Evolutionary conservation across 2,329 filamentous ascomycete species (phyloP).

Genomic region (Ceratocystis papillata): DNA sequence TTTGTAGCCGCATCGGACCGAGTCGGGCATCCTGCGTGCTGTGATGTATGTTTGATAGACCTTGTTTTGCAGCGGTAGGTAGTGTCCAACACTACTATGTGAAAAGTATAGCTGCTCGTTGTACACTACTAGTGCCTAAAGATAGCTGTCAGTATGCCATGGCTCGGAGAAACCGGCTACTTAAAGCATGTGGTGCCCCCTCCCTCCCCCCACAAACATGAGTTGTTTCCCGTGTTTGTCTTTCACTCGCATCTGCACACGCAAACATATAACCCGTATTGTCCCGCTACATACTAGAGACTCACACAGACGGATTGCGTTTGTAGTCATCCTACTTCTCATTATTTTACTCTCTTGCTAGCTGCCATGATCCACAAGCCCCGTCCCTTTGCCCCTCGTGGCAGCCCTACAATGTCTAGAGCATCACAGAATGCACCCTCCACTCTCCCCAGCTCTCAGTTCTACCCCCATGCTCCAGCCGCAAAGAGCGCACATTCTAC

Average conservation of each 20-base stretch:
- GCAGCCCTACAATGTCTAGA: neutral
- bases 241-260: neutral
- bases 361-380: neutral
- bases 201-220: neutral
- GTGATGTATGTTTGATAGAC: neutral
- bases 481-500: neutral
- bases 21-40: conserved; percentile 16
- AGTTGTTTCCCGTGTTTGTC: conserved; percentile 10
- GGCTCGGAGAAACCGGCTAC: neutral
- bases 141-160: too few relatives aligned
- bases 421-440: neutral
- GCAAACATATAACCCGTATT: neutral
- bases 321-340: neutral
- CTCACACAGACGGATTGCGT: neutral
- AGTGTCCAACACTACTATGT: neutral
- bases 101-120: neutral
- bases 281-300: neutral
- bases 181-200: neutral
- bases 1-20: conserved; percentile 13
- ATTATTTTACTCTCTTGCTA: neutral
- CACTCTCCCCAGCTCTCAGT: neutral
- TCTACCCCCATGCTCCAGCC: neutral
- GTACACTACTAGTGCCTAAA: neutral
- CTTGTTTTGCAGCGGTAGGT: neutral
- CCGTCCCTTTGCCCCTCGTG: neutral